phyloP scores from a whole-genome alignment of 1,284 basidiomycete species.

The Clitocybe nebularis region DNA sequence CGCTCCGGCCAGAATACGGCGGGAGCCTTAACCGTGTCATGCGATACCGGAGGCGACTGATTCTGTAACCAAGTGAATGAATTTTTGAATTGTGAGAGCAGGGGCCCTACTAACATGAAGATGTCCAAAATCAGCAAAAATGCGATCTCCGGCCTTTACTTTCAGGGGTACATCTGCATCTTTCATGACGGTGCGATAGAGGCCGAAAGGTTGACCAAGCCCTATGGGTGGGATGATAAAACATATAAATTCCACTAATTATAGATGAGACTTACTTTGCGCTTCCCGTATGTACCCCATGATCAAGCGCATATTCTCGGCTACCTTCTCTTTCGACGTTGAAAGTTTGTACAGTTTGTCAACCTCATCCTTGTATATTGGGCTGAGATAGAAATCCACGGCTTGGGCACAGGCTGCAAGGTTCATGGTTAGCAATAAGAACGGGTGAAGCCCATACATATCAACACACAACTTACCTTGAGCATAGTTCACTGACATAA shows the following conservation, averaged over 20 bases:
- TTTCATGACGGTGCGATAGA: conserved; percentile 27
- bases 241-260: conserved; percentile 11
- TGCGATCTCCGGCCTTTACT: conserved; percentile 29
- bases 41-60: no score
- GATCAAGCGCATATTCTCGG: conserved; percentile 25
- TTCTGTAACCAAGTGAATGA: no score
- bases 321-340: conserved; percentile 7
- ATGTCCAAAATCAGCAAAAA: conserved; percentile 36
- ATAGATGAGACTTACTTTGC: conserved; percentile 27
- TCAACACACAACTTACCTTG: conserved; percentile 21
- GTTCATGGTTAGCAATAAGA: background rate
- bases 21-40: no score
- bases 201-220: conserved; percentile 20
- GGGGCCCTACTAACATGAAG: no score
- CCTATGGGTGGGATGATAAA: conserved; percentile 13
- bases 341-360: no score
- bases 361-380: no score
- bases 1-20: conserved; percentile 29
- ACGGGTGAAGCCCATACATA: background rate
- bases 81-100: no score
- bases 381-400: conserved; percentile 43
- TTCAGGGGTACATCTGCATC: conserved; percentile 23
- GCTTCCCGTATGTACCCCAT: conserved; percentile 42
- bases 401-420: conserved; percentile 26
- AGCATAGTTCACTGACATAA: conserved; percentile 34